Base-by-base conservation (phyloP, 306 rosid genomes). In the Purshia tridentata region DNA sequence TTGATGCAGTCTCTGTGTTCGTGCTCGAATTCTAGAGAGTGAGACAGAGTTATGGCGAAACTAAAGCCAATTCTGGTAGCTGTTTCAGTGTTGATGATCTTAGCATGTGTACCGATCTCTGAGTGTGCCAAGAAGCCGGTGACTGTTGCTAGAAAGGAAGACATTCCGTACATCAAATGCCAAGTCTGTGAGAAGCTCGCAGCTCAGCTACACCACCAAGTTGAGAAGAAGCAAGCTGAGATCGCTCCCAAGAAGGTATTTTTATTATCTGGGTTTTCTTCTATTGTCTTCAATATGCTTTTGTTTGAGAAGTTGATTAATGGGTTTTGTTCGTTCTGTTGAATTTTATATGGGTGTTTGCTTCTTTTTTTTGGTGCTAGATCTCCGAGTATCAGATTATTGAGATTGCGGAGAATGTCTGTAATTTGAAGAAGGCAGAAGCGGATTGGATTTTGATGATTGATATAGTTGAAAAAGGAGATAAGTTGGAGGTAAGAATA, bases 371-470 rank as follows among this genome's bases (percentile, higher is more conserved):
- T 37, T 70, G 76, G 50, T 59, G 62, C 22, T 82, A 89, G 98
- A 91, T 91, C 88, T 91, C 96, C 63, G 98, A 94, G 84, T 84
- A 82, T 81, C 90, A 91, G 72, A 88, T 94, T 42, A 94, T 94
- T 78, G 97, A 94, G 86, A 88, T 94, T 69, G 83, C 92, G 49
- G 97, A 94, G 95, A 94, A 89, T 83, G 92, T 88, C 74, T 94
- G 97, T 70, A 89, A 89, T 83, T 82, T 94, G 85, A 94, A 91
- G 86, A 94, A 89, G 81, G 84, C 82, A 0, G 97, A 91, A 83
- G 97, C 96, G 15, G 97, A 94, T 85, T 94, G 98, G 97, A 91
- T 94, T 69, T 78, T 94, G 79, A 82, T 79, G 79, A 89, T 94
- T 67, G 98, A 94, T 72, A 81, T 91, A 47, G 92, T 89, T 49